Conservation (phyloP, 73 alveolate species). For the Symbiodinium natans region DNA sequence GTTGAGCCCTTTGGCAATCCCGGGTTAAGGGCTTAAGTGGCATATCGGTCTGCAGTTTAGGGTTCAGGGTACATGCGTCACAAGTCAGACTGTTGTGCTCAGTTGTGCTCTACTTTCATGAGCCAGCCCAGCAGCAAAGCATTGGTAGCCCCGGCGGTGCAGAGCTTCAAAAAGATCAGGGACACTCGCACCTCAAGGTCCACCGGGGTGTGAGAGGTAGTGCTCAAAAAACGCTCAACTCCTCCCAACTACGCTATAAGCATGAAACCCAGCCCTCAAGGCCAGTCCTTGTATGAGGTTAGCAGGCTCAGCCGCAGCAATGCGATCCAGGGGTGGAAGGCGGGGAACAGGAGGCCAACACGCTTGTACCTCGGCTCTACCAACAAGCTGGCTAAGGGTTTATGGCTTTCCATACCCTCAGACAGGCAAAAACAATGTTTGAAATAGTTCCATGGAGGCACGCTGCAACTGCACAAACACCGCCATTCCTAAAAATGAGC, state of each 20-base stretch:
- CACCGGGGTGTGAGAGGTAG: neutral
- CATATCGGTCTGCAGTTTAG: neutral
- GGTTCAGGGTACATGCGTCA: neutral
- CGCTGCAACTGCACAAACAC: neutral
- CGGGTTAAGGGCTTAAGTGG: neutral
- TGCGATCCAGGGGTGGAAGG: constrained; percentile 18
- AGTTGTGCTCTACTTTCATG: neutral
- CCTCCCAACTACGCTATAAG: neutral
- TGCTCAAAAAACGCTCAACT: neutral
- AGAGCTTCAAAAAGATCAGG: neutral
- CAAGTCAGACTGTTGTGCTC: neutral
- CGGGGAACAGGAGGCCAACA: neutral
- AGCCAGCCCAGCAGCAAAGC: neutral
- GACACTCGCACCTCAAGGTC: neutral
- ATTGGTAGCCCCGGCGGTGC: neutral
- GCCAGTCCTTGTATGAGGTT: neutral
- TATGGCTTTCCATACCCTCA: neutral
- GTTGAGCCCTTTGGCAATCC: neutral
- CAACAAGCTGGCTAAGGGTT: neutral
- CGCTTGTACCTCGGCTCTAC: neutral
- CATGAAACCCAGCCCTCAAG: neutral
- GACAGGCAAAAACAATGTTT: neutral
- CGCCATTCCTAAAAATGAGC: neutral
- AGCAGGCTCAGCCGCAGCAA: neutral
- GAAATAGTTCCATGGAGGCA: neutral